Evolutionary conservation across 179 eudicot species (phyloP).

Genomic region (Dionaea muscipula): DNA sequence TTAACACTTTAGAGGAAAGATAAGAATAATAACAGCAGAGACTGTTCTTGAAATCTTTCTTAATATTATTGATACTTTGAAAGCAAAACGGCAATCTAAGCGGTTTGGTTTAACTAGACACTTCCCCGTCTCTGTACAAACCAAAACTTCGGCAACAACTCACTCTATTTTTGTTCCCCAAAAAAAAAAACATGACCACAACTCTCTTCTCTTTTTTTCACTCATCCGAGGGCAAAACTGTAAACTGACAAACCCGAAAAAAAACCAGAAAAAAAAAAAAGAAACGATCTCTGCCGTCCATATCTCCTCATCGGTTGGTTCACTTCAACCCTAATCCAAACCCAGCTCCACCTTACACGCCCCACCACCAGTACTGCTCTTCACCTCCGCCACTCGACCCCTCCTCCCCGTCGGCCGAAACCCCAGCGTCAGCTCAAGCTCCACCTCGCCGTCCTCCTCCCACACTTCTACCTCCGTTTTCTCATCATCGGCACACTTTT

Average conservation of each 20-base stretch:
- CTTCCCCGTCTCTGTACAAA: too few relatives aligned
- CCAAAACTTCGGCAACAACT: too few relatives aligned
- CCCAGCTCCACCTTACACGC: conserved; percentile 21
- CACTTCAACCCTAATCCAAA: conserved; percentile 12
- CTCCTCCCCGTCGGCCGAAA: conserved; percentile 18
- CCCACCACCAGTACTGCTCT: conserved; percentile 5
- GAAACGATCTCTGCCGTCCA: not conserved
- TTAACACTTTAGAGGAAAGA: too few relatives aligned
- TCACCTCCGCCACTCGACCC: conserved; percentile 5
- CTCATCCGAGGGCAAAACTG: conserved; percentile 1
- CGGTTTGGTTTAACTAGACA: too few relatives aligned
- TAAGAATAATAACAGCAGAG: too few relatives aligned
- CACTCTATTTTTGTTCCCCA: too few relatives aligned
- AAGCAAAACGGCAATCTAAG: too few relatives aligned
- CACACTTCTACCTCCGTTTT: not conserved
- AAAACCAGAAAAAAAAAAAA: too few relatives aligned
- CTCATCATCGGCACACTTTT: conserved; percentile 4
- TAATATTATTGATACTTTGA: too few relatives aligned
- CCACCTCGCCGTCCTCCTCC: conserved; percentile 35
- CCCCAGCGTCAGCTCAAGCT: conserved; percentile 57
- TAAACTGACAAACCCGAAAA: not conserved
- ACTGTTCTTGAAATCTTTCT: too few relatives aligned
- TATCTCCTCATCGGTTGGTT: not conserved
- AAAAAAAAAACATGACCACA: too few relatives aligned
- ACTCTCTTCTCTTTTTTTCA: too few relatives aligned